Conservation (phyloP, 805 yeast genomes). For the Zygoascus ofunaensis region DNA sequence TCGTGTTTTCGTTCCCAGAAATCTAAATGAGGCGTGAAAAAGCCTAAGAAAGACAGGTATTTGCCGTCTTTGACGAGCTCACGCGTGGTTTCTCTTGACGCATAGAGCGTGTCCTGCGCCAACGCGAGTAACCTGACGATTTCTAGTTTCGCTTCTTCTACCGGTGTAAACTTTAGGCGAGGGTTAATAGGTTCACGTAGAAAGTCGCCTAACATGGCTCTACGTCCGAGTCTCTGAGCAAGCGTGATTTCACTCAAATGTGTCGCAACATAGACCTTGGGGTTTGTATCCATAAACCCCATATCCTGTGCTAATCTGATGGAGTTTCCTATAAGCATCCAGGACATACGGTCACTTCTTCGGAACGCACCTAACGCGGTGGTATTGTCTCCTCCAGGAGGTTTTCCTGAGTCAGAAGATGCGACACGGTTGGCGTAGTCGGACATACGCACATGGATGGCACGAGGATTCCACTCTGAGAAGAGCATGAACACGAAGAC, state of each 20-base stretch:
- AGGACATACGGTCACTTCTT: constrained; percentile 81
- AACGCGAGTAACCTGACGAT: constrained; percentile 67
- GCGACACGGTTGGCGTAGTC: constrained; percentile 42
- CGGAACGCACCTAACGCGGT: constrained; percentile 73
- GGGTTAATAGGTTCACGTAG: constrained; percentile 41
- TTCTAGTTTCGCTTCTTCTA: constrained; percentile 73
- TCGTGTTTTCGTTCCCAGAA: constrained; percentile 66
- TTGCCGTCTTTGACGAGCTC: constrained; percentile 26
- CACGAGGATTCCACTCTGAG: constrained; percentile 94
- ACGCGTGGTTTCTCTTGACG: constrained; percentile 32
- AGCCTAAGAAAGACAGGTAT: constrained; percentile 59
- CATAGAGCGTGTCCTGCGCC: constrained; percentile 77
- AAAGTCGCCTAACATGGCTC: constrained; percentile 69
- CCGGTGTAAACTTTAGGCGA: constrained; percentile 43
- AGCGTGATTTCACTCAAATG: constrained; percentile 77
- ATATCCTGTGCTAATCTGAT: constrained; percentile 79
- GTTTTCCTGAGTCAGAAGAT: constrained; percentile 8
- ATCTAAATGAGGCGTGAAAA: constrained; percentile 67
- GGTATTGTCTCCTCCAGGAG: constrained; percentile 4
- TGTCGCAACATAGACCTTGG: constrained; percentile 71
- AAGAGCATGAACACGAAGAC: constrained; percentile 73
- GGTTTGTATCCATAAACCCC: constrained; percentile 65
- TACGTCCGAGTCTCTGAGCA: constrained; percentile 70
- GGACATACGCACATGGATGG: constrained; percentile 80
- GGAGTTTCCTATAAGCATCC: constrained; percentile 88